Conservation (phyloP, 305 asterid species). For the Solanum aculeatissimum region DNA sequence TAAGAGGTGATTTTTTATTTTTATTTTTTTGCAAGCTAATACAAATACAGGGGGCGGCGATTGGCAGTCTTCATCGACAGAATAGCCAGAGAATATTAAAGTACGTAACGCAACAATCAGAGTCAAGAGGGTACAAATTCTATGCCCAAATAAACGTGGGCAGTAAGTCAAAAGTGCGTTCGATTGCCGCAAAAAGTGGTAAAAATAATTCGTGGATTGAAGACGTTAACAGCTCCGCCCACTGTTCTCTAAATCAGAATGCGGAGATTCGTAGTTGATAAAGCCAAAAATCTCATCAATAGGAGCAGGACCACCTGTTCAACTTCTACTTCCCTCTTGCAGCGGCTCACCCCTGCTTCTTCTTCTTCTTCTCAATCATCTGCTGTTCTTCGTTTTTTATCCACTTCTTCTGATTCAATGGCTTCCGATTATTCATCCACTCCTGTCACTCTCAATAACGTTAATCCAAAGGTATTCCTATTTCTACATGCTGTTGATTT, state of each 20-base stretch:
- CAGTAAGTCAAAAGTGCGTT: conserved; percentile 1
- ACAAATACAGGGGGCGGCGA: not conserved
- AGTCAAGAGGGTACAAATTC: not conserved
- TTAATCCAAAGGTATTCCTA: conserved; percentile 66
- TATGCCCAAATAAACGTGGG: not conserved
- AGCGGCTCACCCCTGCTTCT: not conserved
- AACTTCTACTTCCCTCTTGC: not conserved
- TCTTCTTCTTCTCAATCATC: not conserved
- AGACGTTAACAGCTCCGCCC: not conserved
- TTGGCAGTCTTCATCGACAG: not conserved
- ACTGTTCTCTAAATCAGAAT: conserved; percentile 8
- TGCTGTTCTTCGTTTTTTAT: conserved; percentile 10
- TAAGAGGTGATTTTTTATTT: not conserved
- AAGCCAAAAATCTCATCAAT: conserved; percentile 13
- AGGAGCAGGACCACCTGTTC: conserved; percentile 1
- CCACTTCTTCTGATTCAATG: conserved; percentile 34
- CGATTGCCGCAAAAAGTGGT: not conserved
- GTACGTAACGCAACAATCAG: not conserved
- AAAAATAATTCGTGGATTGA: not conserved
- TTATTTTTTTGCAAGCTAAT: not conserved
- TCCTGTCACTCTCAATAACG: conserved; percentile 49
- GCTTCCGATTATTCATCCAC: conserved; percentile 57
- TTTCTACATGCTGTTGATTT: not conserved
- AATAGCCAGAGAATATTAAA: not conserved
- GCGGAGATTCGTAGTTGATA: conserved; percentile 67